A percentile compares a stretch with the other conserved stretches of the same genome.
These are phyloP conservation scores for Citrus medica DNA, from an alignment of 345 rosid genomes.

Conservation along the genomic window DNA sequence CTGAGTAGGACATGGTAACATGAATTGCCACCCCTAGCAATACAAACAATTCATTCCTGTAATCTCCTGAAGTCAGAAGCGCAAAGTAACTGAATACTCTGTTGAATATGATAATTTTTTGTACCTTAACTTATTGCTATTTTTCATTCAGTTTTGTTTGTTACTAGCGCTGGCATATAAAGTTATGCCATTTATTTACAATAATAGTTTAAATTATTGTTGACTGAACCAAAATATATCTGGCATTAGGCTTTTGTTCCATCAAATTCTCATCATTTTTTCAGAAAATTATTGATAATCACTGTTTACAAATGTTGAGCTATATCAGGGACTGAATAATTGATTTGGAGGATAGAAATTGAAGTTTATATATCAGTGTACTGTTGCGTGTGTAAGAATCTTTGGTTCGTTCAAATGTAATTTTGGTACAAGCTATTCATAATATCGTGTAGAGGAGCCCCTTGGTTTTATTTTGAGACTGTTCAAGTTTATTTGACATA, in stretches of 20 bases:
- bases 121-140: not conserved
- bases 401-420: not conserved
- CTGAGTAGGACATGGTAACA: too few species aligned
- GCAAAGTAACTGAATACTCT: not conserved
- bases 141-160: not conserved
- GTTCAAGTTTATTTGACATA: not conserved
- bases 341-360: not conserved
- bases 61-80: not conserved
- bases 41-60: not conserved
- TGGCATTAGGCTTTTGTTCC: not conserved
- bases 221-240: not conserved
- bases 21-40: too few species aligned
- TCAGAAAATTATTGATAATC: not conserved
- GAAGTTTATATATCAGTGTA: not conserved
- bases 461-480: not conserved
- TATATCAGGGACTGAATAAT: not conserved
- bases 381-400: not conserved
- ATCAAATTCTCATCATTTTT: not conserved
- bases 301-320: not conserved
- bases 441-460: not conserved
- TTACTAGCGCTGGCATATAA: not conserved
- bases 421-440: not conserved
- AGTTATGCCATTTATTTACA: not conserved
- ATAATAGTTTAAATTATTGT: not conserved
- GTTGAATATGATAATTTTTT: not conserved